A percentile compares a stretch with the other conserved stretches of the same genome.
Conservation (phyloP, 352 stramenopile genomes). For the Phytophthora crassamura region DNA sequence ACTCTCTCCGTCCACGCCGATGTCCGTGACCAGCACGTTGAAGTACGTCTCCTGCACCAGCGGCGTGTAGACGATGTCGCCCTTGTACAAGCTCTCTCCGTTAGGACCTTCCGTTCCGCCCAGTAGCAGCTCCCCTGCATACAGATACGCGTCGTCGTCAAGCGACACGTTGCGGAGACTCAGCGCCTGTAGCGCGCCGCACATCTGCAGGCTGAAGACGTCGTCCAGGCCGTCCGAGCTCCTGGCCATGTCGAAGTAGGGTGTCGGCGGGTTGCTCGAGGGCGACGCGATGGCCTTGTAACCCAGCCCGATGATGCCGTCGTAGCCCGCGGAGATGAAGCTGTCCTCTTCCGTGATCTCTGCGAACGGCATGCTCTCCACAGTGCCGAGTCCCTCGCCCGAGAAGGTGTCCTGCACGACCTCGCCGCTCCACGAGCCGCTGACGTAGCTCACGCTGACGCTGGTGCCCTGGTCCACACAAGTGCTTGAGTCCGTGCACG, state of each 20-base stretch:
- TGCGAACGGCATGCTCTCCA: constrained; percentile 63
- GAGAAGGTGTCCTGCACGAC: constrained; percentile 80
- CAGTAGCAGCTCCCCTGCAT: constrained; percentile 68
- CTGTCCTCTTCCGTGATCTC: constrained; percentile 63
- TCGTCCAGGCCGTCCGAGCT: constrained; percentile 42
- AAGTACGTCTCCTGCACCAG: constrained; percentile 82
- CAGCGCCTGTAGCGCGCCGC: constrained; percentile 74
- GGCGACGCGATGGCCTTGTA: constrained; percentile 74
- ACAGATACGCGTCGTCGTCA: constrained; percentile 46
- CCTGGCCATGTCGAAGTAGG: constrained; percentile 71
- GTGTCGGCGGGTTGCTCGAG: constrained; percentile 43
- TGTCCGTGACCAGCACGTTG: constrained; percentile 79
- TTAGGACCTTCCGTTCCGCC: constrained; percentile 57
- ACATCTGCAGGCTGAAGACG: constrained; percentile 82
- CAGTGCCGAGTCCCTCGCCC: constrained; percentile 46
- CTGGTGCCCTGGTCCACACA: constrained; percentile 48
- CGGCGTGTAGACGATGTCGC: constrained; percentile 73
- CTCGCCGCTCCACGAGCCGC: constrained; percentile 69
- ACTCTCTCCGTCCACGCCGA: constrained; percentile 55
- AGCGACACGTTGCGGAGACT: constrained; percentile 45
- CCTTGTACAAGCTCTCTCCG: constrained; percentile 62
- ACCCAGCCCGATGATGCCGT: constrained; percentile 77
- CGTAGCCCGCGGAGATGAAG: constrained; percentile 78
- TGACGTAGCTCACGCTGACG: constrained; percentile 81
- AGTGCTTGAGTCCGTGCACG: constrained; percentile 67